Evolutionary conservation across 192 early-diverging fungal species (phyloP).

Genomic region (Gryganskiella cystojenkinii): DNA sequence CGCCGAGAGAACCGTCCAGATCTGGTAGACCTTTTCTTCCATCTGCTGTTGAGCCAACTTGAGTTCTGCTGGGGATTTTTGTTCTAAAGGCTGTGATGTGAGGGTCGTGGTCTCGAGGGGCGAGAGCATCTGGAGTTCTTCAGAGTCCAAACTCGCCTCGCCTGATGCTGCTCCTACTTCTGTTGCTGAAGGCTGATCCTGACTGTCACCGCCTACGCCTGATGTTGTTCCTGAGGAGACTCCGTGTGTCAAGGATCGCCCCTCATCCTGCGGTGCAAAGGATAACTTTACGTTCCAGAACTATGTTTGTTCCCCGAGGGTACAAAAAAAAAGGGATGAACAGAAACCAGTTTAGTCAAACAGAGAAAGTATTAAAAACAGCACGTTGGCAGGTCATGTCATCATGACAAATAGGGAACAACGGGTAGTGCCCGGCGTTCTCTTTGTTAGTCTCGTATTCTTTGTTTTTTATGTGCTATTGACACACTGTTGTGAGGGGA

Average conservation of each 20-base stretch:
- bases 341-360: not conserved
- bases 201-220: slow-evolving; percentile 1
- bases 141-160: not conserved
- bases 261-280: slow-evolving; percentile 34
- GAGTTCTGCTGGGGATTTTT: slow-evolving; percentile 54
- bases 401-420: not conserved
- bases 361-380: not conserved
- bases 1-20: slow-evolving; percentile 90
- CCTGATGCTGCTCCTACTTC: not conserved
- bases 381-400: not conserved
- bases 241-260: not conserved
- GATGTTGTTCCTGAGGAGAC: not conserved
- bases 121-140: slow-evolving; percentile 9
- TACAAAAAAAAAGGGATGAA: not conserved
- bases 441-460: not conserved
- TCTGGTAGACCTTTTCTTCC: slow-evolving; percentile 90
- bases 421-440: not conserved
- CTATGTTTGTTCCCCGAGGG: slow-evolving; percentile 22
- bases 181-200: not conserved
- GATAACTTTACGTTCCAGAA: slow-evolving; percentile 73
- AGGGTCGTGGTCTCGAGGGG: not conserved
- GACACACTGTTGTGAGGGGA: too few species aligned
- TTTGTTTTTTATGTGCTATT: not conserved
- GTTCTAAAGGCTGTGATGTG: slow-evolving; percentile 10
- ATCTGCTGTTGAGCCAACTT: slow-evolving; percentile 71